These are phyloP conservation scores for Mycena crocata DNA, from an alignment of 768 basidiomycete species.

Conservation along the genomic window DNA sequence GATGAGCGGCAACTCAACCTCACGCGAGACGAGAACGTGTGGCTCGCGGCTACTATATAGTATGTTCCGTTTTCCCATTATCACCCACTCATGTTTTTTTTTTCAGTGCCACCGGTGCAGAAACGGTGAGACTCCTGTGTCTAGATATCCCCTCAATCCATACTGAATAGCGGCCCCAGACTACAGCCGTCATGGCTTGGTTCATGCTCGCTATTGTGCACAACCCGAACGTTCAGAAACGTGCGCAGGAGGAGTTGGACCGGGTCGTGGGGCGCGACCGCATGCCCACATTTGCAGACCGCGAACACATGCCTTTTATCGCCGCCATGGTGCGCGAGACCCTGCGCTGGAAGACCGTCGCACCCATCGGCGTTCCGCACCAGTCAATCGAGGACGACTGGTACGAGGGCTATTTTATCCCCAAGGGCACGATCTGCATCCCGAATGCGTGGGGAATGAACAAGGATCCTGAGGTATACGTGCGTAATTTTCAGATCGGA, in stretches of 20 bases:
- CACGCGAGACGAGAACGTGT: constrained; percentile 44
- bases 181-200: too few species aligned
- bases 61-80: constrained; percentile 37
- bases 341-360: constrained; percentile 24
- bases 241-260: constrained; percentile 46
- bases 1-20: not conserved
- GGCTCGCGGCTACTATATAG: constrained; percentile 44
- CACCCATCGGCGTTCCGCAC: constrained; percentile 21
- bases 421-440: constrained; percentile 33
- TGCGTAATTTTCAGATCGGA: too few species aligned
- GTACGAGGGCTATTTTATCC: constrained; percentile 38
- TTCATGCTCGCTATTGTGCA: constrained; percentile 30
- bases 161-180: too few species aligned
- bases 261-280: constrained; percentile 40
- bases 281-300: constrained; percentile 40
- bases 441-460: constrained; percentile 39
- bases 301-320: not conserved
- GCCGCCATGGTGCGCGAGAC: not conserved
- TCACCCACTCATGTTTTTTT: constrained; percentile 31
- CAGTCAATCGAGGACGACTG: constrained; percentile 33
- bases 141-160: too few species aligned
- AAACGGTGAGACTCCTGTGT: too few species aligned
- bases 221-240: constrained; percentile 40
- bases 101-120: constrained; percentile 34
- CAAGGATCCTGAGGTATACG: constrained; percentile 36